Conservation (phyloP, 768 basidiomycete species). For the Punctularia strigosozonata region DNA sequence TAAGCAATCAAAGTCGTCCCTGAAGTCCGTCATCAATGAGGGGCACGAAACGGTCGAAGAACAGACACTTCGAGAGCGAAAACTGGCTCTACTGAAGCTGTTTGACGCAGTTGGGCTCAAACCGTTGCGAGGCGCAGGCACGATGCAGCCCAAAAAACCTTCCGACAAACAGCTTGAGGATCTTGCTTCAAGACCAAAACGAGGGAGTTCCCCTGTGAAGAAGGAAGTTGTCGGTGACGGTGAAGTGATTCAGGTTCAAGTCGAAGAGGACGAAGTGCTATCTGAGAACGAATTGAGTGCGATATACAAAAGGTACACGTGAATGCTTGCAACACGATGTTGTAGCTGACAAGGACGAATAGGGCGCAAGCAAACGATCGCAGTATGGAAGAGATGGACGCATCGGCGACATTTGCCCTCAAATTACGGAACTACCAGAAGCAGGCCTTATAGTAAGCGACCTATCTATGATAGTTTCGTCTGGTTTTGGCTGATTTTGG, state of each 20-base stretch:
- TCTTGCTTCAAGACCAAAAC: neutral
- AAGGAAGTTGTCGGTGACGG: conserved; percentile 71
- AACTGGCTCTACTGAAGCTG: conserved; percentile 56
- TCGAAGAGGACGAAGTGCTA: conserved; percentile 73
- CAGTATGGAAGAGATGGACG: conserved; percentile 71
- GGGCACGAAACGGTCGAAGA: conserved; percentile 75
- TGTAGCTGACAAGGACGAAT: conserved; percentile 2
- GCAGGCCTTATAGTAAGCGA: conserved; percentile 67
- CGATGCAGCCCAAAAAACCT: no score
- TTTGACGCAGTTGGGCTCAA: conserved; percentile 66
- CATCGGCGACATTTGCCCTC: conserved; percentile 63
- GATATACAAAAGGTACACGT: conserved; percentile 69
- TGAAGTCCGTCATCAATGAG: conserved; percentile 50
- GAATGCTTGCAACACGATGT: neutral
- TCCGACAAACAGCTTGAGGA: no score
- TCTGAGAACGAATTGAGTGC: conserved; percentile 69
- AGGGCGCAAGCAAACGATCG: conserved; percentile 82
- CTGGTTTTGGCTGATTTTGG: neutral
- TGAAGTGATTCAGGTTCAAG: conserved; percentile 75
- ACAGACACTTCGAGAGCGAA: conserved; percentile 68
- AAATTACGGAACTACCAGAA: conserved; percentile 83
- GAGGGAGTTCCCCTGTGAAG: conserved; percentile 23
- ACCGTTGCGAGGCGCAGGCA: conserved; percentile 29
- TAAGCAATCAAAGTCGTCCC: conserved; percentile 16
- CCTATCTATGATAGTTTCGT: neutral